These are phyloP conservation scores for Calonectria ilicicola DNA, from an alignment of 2,329 filamentous ascomycete genomes.

Conservation along the genomic window DNA sequence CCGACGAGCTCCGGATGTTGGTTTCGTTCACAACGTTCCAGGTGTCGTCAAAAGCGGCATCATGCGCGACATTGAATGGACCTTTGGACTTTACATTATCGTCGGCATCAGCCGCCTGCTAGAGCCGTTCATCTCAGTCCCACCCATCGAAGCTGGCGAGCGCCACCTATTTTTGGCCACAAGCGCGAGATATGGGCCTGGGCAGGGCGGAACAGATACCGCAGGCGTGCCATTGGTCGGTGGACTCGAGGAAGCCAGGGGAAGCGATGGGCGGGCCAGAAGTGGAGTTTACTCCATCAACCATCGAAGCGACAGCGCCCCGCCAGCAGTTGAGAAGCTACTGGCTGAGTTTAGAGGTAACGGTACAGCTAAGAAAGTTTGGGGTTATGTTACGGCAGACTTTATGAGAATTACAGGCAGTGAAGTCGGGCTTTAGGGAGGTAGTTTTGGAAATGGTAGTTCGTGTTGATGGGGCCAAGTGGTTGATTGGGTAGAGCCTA, in stretches of 20 bases:
- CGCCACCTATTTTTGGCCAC: constrained; percentile 2
- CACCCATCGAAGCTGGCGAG: neutral
- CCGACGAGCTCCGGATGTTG: neutral
- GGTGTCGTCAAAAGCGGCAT: constrained; percentile 1
- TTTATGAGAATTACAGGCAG: neutral
- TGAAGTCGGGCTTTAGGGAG: neutral
- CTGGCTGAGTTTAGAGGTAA: neutral
- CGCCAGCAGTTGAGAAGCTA: neutral
- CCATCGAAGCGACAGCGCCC: neutral
- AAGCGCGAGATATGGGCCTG: neutral
- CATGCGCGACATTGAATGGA: constrained; percentile 2
- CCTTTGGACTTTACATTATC: neutral
- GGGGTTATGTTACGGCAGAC: neutral
- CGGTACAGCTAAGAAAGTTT: neutral
- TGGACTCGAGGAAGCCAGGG: neutral
- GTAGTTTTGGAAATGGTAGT: neutral
- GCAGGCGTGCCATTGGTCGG: neutral
- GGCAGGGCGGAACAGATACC: neutral
- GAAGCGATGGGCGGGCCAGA: neutral
- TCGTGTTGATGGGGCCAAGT: too few relatives aligned
- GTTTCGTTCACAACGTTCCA: neutral
- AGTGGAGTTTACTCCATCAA: neutral
- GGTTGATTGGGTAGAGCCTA: neutral
- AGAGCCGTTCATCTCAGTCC: neutral
- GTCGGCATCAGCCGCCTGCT: neutral